Conservation (phyloP, 495 filamentous ascomycete species). For the Xylaria nigripes region DNA sequence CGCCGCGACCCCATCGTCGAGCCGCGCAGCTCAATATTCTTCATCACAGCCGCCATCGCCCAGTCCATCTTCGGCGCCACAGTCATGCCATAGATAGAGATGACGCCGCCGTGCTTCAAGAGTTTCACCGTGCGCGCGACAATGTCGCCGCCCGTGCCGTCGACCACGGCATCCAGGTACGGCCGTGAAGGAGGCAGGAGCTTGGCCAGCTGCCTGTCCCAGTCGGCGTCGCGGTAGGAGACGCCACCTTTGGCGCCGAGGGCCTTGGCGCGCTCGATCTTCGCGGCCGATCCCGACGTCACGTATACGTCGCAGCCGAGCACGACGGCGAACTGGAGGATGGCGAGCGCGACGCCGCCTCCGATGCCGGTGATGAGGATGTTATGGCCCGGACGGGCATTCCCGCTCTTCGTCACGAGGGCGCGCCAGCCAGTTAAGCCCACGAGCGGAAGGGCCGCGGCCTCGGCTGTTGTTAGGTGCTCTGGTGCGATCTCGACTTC, state of each 20-base stretch:
- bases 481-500: constrained; percentile 68
- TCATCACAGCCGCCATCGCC: constrained; percentile 60
- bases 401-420: constrained; percentile 59
- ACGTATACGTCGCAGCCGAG: constrained; percentile 61
- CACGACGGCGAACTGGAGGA: constrained; percentile 60
- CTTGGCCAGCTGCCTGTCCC: constrained; percentile 58
- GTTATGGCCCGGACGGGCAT: constrained; percentile 52
- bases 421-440: constrained; percentile 87
- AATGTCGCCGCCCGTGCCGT: constrained; percentile 72
- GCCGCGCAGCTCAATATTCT: constrained; percentile 65
- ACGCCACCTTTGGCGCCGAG: constrained; percentile 66
- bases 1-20: constrained; percentile 68
- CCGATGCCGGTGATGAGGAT: constrained; percentile 72
- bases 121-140: constrained; percentile 48
- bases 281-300: constrained; percentile 54
- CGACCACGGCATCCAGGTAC: constrained; percentile 61
- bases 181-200: constrained; percentile 50
- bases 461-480: constrained; percentile 63
- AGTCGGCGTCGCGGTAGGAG: constrained; percentile 53
- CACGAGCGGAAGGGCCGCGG: constrained; percentile 70
- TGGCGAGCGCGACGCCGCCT: constrained; percentile 66
- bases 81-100: constrained; percentile 73
- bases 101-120: constrained; percentile 55
- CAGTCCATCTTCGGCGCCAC: constrained; percentile 64
- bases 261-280: constrained; percentile 53